Evolutionary conservation across 345 rosid genomes (phyloP), one percentile per base, ranked within the genome.

Genomic region (Limnanthes douglasii): DNA sequence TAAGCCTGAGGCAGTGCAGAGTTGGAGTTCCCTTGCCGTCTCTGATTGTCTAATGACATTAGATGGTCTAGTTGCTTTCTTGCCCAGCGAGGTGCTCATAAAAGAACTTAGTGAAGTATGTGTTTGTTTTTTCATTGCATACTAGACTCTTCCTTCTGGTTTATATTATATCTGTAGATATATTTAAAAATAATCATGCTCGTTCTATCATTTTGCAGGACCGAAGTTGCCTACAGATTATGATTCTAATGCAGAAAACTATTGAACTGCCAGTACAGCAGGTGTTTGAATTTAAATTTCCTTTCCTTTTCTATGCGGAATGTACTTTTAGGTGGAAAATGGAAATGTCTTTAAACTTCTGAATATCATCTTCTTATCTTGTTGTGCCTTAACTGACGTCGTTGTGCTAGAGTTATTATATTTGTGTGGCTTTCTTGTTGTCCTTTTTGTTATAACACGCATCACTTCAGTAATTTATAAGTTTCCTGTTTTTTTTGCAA

Each of bases 11-110:
- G 92, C 97, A 6, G 44, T 70, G 33, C 94, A 66, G 57, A 72
- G 84, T 59, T 86, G 97, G 97, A 68, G 78, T 62, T 59, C 79
- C 46, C 54, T 78, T 34, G 86, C 86, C 22, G 63, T 86, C 21
- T 43, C 66, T 34, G 97, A 86, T 61, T 86, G 86, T 57, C 60
- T 86, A 47, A 54, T 60, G 56, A 68, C 97, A 33, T 41, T 81
- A 42, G 81, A 86, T 30, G 93, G 94, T 62, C 56, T 86, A 38
- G 64, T 64, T 62, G 67, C 68, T 15, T 52, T 81, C 42, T 52
- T 78, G 61, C 69, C 94, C 6, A 53, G 65, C 37, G 86, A 78
- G 50, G 69, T 72, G 49, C 54, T 81, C 60, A 65, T 65, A 45
- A 73, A 72, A 60, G 86, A 78, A 54, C 69, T 86, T 41, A 62